Base-by-base conservation (phyloP, 345 rosid species). In the Angophora floribunda region DNA sequence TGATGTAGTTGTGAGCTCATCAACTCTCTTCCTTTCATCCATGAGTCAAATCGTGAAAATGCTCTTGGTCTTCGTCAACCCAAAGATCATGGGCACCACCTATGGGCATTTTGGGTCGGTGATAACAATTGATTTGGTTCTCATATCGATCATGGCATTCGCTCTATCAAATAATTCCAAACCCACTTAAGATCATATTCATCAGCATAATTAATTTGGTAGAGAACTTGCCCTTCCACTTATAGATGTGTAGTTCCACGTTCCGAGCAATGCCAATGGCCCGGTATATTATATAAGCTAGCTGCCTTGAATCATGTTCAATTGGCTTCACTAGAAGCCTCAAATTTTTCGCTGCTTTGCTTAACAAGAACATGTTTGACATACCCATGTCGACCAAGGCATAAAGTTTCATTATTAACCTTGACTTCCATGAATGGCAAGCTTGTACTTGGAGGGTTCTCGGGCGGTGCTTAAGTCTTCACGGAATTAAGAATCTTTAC, bases 141-240 rank as follows among this genome's bases (percentile, higher is more conserved):
- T 55, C 61, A 21, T 55, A 55, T 22, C 0, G 13, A 55, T 55
- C 12, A 55, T 55, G 61, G 28, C 61, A 7, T 55, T 21, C 1
- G 0, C 0, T 0, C 61, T 55, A 55, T 55, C 13, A 1, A 55
- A 55, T 5, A 55, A 22, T 55, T 55, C 61, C 61, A 55, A 22
- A 55, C 24, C 28, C 22, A 55, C 22, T 21, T 55, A 55, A 55
- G 28, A 55, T 55, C 28, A 22, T 1, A 55, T 55, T 2, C 1
- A 55, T 22, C 9, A 12, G 28, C 24, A 12, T 8, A 22, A 55
- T 55, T 55, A 55, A 11, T 28, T 22, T 1, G 0, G 22, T 21
- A 4, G 28, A 21, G 28, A 55, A 55, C 61, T 55, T 55, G 28
- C 21, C 61, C 22, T 22, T 55, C 61, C 61, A 55, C 22, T 55